A percentile compares a stretch with the other conserved stretches of the same genome.
These are phyloP conservation scores for Sarocladiaceae sp. DNA, from an alignment of 2,329 filamentous ascomycete species.

Conservation along the genomic window DNA sequence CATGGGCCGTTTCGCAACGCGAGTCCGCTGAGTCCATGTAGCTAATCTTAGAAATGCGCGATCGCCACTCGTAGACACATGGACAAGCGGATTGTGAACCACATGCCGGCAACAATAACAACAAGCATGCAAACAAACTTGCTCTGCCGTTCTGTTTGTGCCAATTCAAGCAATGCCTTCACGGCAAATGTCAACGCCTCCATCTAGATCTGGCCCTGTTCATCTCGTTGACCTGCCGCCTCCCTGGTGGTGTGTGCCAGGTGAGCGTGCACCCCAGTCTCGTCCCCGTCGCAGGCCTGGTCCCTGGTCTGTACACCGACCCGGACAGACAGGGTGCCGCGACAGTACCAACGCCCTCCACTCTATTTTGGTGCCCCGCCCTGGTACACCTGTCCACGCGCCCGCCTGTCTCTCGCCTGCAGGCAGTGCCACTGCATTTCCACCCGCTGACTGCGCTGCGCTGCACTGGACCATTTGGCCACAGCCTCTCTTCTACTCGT, in stretches of 20 bases:
- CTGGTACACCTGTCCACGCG: not conserved
- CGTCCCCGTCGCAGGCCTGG: not conserved
- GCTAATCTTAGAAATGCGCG: not conserved
- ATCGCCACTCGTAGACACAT: not conserved
- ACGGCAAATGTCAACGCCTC: not conserved
- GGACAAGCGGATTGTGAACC: no score
- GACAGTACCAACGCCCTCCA: constrained; percentile 6
- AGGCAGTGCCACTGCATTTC: not conserved
- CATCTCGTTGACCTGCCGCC: constrained; percentile 4
- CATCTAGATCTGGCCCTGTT: constrained; percentile 1
- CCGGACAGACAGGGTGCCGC: not conserved
- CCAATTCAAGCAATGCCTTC: not conserved
- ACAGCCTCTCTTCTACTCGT: constrained; percentile 4
- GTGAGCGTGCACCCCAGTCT: constrained; percentile 1
- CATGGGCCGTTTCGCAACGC: not conserved
- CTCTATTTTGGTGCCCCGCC: constrained; percentile 9
- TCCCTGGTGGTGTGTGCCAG: not conserved
- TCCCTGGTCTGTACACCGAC: not conserved
- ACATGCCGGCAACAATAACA: no score
- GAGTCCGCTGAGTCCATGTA: not conserved
- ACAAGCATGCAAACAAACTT: not conserved
- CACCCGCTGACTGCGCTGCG: not conserved
- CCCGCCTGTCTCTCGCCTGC: not conserved
- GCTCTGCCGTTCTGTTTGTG: not conserved
- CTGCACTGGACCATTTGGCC: not conserved